Evolutionary conservation across 2,329 filamentous ascomycete genomes (phyloP), one percentile per base, ranked within the genome.

Genomic region (Fusarium agapanthi): DNA sequence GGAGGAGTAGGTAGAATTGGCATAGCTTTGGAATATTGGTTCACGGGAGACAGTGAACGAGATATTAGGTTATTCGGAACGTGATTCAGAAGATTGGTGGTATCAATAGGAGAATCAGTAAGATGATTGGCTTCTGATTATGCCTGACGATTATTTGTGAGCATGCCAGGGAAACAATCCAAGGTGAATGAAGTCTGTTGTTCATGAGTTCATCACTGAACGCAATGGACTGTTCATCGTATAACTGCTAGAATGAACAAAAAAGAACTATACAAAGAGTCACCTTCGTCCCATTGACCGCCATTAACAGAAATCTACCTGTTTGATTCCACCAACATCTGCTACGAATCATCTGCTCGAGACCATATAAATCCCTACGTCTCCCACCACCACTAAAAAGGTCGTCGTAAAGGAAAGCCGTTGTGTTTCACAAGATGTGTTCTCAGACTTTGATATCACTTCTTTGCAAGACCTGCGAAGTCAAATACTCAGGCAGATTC

Each of bases 31-130:
- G 4, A 18, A 5, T 11, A 18, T 10, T 3, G 6, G 34, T 5
- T 7, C 3, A 11, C 16, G 3, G 7, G 2, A 4, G 16, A 9
- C 7, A 16, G 24, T 28, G 20, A 26, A 37, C 14, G 0, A 0
- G 7, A n/a, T 10, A n/a, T 2, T 2, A 5, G 7, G 6, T 20
- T 5, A 14, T 7, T 13, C 2, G 14, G 3, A 4, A 20, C 5
- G 0, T 5, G 10, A 10, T 20, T 20, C 22, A 34, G 10, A 10
- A 24, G 0, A 15, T 5, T 20, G 8, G 11, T 12, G 5, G 1
- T 13, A 12, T 16, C 5, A 4, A 10, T 12, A 16, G 3, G 1
- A 28, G 5, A n/a, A 28, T 6, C 7, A 5, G 7, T 13, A 13
- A 15, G 7, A 16, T 1, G 4, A n/a, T 0, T 15, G 10, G 5